These are phyloP conservation scores for Fragaria nilgerrensis DNA, from an alignment of 306 rosid genomes.

Conservation along the genomic window DNA sequence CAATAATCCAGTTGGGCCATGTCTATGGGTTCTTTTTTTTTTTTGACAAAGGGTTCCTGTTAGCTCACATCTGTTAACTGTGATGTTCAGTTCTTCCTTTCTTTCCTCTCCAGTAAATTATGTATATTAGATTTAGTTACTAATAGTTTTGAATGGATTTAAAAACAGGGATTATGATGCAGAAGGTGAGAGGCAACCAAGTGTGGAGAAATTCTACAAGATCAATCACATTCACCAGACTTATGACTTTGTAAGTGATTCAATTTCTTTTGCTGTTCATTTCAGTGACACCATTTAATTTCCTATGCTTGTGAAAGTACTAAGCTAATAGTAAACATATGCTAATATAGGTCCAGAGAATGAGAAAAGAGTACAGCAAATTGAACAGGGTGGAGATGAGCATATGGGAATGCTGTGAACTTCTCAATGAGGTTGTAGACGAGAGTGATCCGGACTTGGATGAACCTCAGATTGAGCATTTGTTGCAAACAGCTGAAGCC, in stretches of 20 bases:
- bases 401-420: conserved; percentile 87
- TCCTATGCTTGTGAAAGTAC: background rate
- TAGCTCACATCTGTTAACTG: background rate
- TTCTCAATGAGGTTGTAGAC: conserved; percentile 73
- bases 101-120: background rate
- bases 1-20: background rate
- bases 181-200: conserved; percentile 59
- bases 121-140: background rate
- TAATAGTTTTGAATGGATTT: background rate
- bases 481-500: conserved; percentile 84
- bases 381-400: conserved; percentile 73
- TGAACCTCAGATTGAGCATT: conserved; percentile 75
- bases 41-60: background rate
- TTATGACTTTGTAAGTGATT: conserved; percentile 55
- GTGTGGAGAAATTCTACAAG: conserved; percentile 64
- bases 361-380: conserved; percentile 66
- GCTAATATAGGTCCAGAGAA: conserved; percentile 52
- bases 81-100: background rate
- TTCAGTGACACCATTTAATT: background rate
- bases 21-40: background rate
- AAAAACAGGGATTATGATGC: conserved; percentile 51
- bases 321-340: background rate
- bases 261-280: background rate
- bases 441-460: conserved; percentile 90
- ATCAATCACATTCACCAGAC: conserved; percentile 65